Percentiles rank a stretch among this genome's conserved stretches.
Conservation (phyloP, 2,329 filamentous ascomycete species). For the Fusarium guadeloupense region DNA sequence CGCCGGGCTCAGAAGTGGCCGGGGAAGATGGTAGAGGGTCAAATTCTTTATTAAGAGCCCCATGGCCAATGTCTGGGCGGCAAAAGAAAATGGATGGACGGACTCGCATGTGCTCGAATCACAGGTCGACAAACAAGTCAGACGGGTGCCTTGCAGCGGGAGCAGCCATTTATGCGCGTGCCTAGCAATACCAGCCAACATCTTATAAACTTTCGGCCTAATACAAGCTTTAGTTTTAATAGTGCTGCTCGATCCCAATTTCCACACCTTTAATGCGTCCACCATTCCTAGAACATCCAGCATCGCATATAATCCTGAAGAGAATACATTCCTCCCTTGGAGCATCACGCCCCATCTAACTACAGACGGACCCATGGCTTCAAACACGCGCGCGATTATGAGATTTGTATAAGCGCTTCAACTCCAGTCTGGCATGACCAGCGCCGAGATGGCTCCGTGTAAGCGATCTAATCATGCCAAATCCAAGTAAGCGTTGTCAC, state of each 20-base stretch:
- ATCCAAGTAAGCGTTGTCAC: no score
- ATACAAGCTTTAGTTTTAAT: background rate
- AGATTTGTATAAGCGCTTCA: constrained; percentile 15
- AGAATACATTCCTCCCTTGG: constrained; percentile 16
- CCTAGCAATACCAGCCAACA: background rate
- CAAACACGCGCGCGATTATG: constrained; percentile 40
- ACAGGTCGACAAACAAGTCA: background rate
- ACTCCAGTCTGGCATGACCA: no score
- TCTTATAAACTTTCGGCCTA: background rate
- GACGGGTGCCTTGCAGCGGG: constrained; percentile 17
- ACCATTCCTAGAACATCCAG: background rate
- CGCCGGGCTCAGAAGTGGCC: constrained; percentile 8
- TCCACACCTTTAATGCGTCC: constrained; percentile 1
- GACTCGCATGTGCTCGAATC: background rate
- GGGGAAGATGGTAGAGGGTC: no score
- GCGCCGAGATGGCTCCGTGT: background rate
- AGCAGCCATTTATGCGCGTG: background rate
- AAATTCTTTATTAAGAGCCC: no score
- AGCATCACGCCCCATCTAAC: constrained; percentile 13
- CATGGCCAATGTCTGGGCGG: no score
- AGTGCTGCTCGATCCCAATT: no score
- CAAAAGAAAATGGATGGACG: background rate
- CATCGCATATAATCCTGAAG: background rate
- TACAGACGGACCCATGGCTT: no score
- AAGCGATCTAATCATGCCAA: background rate